Evolutionary conservation across 2,329 filamentous ascomycete genomes (phyloP).

Genomic region (Aspergillus flavus): DNA sequence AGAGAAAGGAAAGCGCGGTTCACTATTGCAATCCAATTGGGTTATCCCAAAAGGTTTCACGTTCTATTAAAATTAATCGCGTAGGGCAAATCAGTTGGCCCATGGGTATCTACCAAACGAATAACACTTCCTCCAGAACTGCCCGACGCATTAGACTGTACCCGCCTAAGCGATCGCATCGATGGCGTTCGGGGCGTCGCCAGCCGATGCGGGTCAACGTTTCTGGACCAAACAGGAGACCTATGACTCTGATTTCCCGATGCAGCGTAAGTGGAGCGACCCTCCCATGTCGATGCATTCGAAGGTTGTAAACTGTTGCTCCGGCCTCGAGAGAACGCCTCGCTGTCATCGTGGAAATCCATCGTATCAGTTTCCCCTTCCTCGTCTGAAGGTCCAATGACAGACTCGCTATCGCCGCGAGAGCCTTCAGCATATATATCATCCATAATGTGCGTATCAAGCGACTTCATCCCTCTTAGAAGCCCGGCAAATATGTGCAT

Average conservation of each 20-base stretch:
- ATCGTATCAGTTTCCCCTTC: conserved; percentile 43
- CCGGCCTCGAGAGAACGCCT: conserved; percentile 24
- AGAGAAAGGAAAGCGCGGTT: not conserved
- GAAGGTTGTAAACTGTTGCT: conserved; percentile 31
- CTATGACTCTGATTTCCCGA: conserved; percentile 24
- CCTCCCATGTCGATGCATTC: conserved; percentile 33
- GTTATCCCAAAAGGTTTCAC: not conserved
- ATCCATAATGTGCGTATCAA: conserved; percentile 59
- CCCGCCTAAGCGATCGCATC: conserved; percentile 35
- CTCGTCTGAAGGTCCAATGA: conserved; percentile 43
- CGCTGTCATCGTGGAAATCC: conserved; percentile 27
- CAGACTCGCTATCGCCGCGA: conserved; percentile 32
- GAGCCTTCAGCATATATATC: conserved; percentile 31
- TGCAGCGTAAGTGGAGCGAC: conserved; percentile 32
- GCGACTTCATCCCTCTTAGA: conserved; percentile 71
- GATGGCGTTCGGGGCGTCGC: conserved; percentile 36
- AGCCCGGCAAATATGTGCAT: conserved; percentile 86
- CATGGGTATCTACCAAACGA: conserved; percentile 34
- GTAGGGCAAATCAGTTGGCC: conserved; percentile 37
- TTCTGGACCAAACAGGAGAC: conserved; percentile 20
- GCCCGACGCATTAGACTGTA: conserved; percentile 36
- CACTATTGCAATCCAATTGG: not conserved
- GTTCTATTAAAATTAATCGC: conserved; percentile 28
- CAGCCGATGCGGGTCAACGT: conserved; percentile 15
- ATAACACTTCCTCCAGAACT: conserved; percentile 45